Conservation (phyloP, 495 filamentous ascomycete species). For the Podospora australis region DNA sequence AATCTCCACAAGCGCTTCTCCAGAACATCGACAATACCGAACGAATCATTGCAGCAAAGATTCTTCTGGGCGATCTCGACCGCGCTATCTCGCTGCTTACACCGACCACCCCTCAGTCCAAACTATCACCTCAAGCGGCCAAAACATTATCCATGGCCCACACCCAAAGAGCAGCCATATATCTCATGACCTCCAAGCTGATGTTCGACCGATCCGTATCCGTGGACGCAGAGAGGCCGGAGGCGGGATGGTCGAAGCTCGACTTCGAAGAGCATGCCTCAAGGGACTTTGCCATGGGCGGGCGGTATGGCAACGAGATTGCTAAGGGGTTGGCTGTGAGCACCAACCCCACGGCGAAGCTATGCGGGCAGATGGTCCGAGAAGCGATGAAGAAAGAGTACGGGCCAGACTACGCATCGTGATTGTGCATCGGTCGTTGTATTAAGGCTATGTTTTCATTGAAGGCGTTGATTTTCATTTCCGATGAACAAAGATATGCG, state of each 20-base stretch:
- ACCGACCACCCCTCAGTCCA: constrained; percentile 39
- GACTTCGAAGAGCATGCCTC: constrained; percentile 68
- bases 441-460: too few relatives aligned
- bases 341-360: constrained; percentile 82
- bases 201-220: constrained; percentile 15
- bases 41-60: constrained; percentile 27
- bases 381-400: constrained; percentile 79
- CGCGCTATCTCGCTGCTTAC: constrained; percentile 62
- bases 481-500: not conserved
- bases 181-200: constrained; percentile 56
- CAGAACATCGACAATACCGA: constrained; percentile 22
- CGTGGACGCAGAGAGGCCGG: constrained; percentile 29
- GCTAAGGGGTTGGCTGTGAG: constrained; percentile 69
- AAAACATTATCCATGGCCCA: constrained; percentile 62
- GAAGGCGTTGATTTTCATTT: not conserved
- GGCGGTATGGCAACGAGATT: constrained; percentile 70
- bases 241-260: constrained; percentile 38
- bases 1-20: constrained; percentile 24
- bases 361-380: constrained; percentile 81
- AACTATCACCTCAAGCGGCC: constrained; percentile 54
- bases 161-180: constrained; percentile 69
- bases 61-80: constrained; percentile 54
- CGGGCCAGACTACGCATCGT: constrained; percentile 30
- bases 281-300: constrained; percentile 67
- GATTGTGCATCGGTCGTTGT: too few relatives aligned